phyloP scores from a whole-genome alignment of 306 rosid genomes.

The Cercis canadensis region DNA sequence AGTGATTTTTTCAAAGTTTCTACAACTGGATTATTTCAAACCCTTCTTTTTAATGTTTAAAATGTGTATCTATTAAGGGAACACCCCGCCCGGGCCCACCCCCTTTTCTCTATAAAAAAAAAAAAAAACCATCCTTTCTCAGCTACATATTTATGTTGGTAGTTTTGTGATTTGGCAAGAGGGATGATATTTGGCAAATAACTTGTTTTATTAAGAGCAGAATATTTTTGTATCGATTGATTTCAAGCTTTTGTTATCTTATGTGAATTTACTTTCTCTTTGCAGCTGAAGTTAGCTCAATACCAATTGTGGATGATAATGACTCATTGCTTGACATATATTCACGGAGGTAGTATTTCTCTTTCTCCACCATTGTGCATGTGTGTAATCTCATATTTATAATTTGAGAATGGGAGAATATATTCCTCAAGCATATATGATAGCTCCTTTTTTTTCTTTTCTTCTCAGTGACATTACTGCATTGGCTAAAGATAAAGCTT shows the following conservation, averaged over 20 bases:
- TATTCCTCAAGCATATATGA: slow-evolving; percentile 33
- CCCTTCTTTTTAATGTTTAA: background rate
- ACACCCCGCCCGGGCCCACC: background rate
- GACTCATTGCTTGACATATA: slow-evolving; percentile 80
- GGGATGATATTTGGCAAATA: slow-evolving; percentile 21
- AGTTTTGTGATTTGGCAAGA: slow-evolving; percentile 6
- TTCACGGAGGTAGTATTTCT: slow-evolving; percentile 68
- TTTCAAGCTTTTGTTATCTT: slow-evolving; percentile 33
- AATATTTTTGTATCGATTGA: slow-evolving; percentile 24
- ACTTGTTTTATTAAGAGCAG: slow-evolving; percentile 15
- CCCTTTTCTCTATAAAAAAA: too few relatives aligned
- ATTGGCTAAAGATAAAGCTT: slow-evolving; percentile 87
- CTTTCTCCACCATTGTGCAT: background rate
- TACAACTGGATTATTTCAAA: slow-evolving; percentile 29
- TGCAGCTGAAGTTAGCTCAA: slow-evolving; percentile 83
- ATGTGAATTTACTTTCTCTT: slow-evolving; percentile 39
- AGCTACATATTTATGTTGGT: background rate
- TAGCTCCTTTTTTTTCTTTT: slow-evolving; percentile 20
- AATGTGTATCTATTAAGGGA: slow-evolving; percentile 18
- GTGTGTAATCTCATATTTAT: slow-evolving; percentile 21
- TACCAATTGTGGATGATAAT: slow-evolving; percentile 81
- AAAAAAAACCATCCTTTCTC: slow-evolving; percentile 28
- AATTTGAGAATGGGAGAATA: slow-evolving; percentile 7
- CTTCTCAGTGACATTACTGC: slow-evolving; percentile 81
- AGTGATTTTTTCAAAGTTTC: background rate